Percentiles rank a stretch among this genome's conserved stretches.
Conservation (phyloP, 2,329 filamentous ascomycete genomes). For the Nothophaeocryptopus gaeumannii region DNA sequence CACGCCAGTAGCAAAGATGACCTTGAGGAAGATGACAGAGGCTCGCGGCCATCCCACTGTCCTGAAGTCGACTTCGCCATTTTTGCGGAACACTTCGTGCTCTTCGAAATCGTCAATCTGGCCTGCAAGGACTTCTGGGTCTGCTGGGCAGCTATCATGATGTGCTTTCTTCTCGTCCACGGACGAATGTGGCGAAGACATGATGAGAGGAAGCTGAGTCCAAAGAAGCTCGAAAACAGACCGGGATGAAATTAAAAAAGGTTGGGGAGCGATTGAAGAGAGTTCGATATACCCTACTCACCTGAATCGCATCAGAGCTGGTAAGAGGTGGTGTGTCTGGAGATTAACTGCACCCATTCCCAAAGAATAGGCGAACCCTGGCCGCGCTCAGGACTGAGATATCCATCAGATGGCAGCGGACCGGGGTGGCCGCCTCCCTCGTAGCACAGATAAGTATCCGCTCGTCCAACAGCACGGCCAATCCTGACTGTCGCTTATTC, state of each 20-base stretch:
- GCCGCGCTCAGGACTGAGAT: not conserved
- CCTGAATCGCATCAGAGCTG: not conserved
- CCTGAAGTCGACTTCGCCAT: slow-evolving; percentile 52
- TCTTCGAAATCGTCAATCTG: slow-evolving; percentile 33
- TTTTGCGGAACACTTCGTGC: slow-evolving; percentile 52
- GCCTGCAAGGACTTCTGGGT: slow-evolving; percentile 12
- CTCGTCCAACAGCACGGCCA: too few species aligned
- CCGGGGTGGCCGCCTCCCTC: too few species aligned
- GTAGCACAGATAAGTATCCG: too few species aligned
- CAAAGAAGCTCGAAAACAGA: not conserved
- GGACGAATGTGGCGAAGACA: slow-evolving; percentile 4
- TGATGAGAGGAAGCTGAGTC: not conserved
- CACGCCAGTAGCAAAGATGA: slow-evolving; percentile 52
- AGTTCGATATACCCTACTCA: not conserved
- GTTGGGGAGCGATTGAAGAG: not conserved
- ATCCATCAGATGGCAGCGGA: too few species aligned
- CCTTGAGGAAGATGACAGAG: slow-evolving; percentile 54
- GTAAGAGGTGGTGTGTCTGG: not conserved
- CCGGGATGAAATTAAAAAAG: not conserved
- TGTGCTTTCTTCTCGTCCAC: slow-evolving; percentile 17
- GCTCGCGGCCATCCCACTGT: slow-evolving; percentile 54
- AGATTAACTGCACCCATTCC: not conserved
- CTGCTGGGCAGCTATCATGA: slow-evolving; percentile 10
- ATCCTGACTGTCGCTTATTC: too few species aligned
- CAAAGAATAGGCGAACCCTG: slow-evolving; percentile 3